These are phyloP conservation scores for Trichoderma gracile DNA, from an alignment of 2,329 filamentous ascomycete genomes.

Conservation along the genomic window DNA sequence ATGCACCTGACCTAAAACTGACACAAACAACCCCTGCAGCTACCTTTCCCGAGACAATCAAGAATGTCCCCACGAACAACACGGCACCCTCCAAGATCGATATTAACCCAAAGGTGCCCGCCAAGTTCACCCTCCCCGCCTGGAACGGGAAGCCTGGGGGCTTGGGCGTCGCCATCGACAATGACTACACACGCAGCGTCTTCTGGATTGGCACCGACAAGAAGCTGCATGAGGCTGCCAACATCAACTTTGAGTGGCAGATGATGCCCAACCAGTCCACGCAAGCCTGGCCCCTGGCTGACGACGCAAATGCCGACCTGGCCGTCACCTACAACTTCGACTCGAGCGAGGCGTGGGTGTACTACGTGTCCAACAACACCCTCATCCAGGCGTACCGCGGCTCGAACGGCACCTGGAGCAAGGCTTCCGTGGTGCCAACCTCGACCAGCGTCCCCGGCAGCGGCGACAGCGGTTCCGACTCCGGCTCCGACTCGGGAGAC, in stretches of 20 bases:
- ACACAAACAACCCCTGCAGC: background rate
- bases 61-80: conserved; percentile 11
- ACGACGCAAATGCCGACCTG: background rate
- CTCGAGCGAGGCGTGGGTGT: conserved; percentile 6
- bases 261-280: conserved; percentile 10
- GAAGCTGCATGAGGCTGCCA: conserved; percentile 1
- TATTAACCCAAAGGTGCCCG: background rate
- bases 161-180: conserved; percentile 12
- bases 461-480: background rate
- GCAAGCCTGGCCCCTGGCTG: background rate
- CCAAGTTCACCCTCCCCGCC: conserved; percentile 8
- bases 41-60: conserved; percentile 5
- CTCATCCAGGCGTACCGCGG: conserved; percentile 12
- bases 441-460: background rate
- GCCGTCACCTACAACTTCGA: background rate
- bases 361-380: conserved; percentile 6
- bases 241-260: conserved; percentile 6
- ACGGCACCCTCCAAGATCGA: background rate
- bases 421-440: background rate
- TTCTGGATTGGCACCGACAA: conserved; percentile 11
- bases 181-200: conserved; percentile 1
- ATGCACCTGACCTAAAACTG: too few relatives aligned
- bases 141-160: background rate
- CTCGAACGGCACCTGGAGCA: background rate
- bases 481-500: background rate